These are phyloP conservation scores for Kuraishia piskuri DNA, from an alignment of 805 yeast species.

Conservation along the genomic window DNA sequence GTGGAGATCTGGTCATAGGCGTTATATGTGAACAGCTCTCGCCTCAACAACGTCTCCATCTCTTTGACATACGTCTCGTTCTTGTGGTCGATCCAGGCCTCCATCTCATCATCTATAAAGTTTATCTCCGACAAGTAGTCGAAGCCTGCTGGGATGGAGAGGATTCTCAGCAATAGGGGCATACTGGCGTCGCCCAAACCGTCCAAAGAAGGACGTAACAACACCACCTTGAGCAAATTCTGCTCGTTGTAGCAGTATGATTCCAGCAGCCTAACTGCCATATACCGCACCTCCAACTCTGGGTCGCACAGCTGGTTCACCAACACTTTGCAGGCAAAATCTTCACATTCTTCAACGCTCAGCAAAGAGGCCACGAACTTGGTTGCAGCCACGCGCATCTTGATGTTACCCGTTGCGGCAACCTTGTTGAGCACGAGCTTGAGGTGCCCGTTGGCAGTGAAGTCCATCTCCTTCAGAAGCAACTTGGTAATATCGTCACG, in stretches of 20 bases:
- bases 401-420: constrained; percentile 42
- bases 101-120: constrained; percentile 58
- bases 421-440: constrained; percentile 60
- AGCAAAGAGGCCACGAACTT: constrained; percentile 36
- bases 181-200: constrained; percentile 23
- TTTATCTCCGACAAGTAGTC: constrained; percentile 49
- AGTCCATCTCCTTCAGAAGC: constrained; percentile 56
- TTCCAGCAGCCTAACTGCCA: constrained; percentile 48
- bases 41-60: constrained; percentile 32
- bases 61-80: constrained; percentile 37
- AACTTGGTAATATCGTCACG: constrained; percentile 50
- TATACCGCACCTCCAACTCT: constrained; percentile 41
- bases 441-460: constrained; percentile 53
- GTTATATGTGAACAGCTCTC: neutral
- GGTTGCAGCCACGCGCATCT: constrained; percentile 51
- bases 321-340: constrained; percentile 45
- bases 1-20: neutral
- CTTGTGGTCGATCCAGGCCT: constrained; percentile 49
- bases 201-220: constrained; percentile 44
- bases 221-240: constrained; percentile 42
- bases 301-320: constrained; percentile 67
- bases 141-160: constrained; percentile 66
- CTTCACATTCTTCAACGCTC: constrained; percentile 19
- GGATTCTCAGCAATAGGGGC: constrained; percentile 48
- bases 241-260: constrained; percentile 38